Percentiles rank a stretch among this genome's conserved stretches.
These are phyloP conservation scores for Suillus ampliporus DNA, from an alignment of 768 basidiomycete genomes.

Conservation along the genomic window DNA sequence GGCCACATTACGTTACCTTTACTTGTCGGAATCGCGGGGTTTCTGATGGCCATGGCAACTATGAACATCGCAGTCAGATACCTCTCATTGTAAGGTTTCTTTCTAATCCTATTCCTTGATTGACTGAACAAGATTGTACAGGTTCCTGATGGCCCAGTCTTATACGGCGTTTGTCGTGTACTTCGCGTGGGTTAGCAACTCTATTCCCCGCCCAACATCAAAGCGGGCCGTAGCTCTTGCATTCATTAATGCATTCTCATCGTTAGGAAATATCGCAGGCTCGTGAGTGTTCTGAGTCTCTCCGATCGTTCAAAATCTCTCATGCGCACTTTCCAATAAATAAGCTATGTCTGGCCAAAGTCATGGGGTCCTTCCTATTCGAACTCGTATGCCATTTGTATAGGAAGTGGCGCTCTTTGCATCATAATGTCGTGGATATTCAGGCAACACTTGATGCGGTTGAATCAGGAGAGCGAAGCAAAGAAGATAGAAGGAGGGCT, in stretches of 20 bases:
- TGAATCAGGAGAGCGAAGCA: conserved; percentile 48
- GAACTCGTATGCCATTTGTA: conserved; percentile 76
- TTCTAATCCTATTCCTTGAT: background rate
- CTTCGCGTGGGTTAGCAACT: conserved; percentile 56
- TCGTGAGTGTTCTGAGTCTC: conserved; percentile 55
- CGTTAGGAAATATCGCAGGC: conserved; percentile 84
- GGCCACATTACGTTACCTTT: conserved; percentile 64
- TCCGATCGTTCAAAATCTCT: conserved; percentile 5
- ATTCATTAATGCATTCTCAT: conserved; percentile 79
- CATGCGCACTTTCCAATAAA: conserved; percentile 8
- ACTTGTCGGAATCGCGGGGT: conserved; percentile 67
- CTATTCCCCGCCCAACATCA: conserved; percentile 78
- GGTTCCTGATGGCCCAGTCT: conserved; percentile 79
- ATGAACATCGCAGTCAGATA: conserved; percentile 69
- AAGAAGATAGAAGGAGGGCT: conserved; percentile 43
- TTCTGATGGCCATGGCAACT: conserved; percentile 66
- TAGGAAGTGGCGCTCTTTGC: conserved; percentile 55
- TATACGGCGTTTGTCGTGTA: conserved; percentile 77
- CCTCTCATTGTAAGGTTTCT: conserved; percentile 58
- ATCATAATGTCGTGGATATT: conserved; percentile 59
- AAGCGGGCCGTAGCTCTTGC: conserved; percentile 91
- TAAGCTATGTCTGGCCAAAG: conserved; percentile 69
- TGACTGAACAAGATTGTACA: conserved; percentile 30
- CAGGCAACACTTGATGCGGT: conserved; percentile 45
- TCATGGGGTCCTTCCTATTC: conserved; percentile 75